Evolutionary conservation across 2,329 filamentous ascomycete species (phyloP), one percentile per base, ranked within the genome.

Genomic region (Cercospora zeae-maydis): DNA sequence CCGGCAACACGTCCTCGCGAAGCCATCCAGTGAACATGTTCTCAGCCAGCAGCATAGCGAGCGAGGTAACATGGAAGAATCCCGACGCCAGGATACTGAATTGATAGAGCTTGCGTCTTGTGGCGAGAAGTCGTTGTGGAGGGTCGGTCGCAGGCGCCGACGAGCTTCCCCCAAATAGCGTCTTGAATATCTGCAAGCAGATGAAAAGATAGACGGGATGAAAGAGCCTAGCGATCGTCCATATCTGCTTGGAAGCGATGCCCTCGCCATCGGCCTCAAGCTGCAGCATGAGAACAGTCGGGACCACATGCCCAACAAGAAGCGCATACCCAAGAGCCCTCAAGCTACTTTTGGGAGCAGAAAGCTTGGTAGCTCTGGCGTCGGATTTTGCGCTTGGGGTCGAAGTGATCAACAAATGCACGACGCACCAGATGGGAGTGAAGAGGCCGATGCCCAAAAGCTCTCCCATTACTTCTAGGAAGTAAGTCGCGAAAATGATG

Each of bases 161-260:
- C 8, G 55, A 47, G 16, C 42, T n/a, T 37, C 47, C 33, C 1
- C 57, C 57, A 21, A 59, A 59, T 11, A 59, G 31, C n/a, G 19
- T 31, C 13, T 51, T 51, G 16, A 59, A 59, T 14, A 59, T 13
- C 21, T 59, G 57, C 19, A 52, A 34, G 24, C 42, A 27, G 6
- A 51, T 52, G 24, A 64, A 64, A 11, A 70, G 60, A 39, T 66
- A 66, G 4, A 67, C 11, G 3, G 68, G 68, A 53, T 70, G 68
- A 61, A 70, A 70, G 11, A 70, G 65, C 8, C 68, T 33, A 4
- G 60, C 37, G 34, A 70, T 64, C 5, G 67, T 67, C 68, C 68
- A 70, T 24, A 70, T 30, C 36, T 69, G 68, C 58, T 68, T 64
- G 4, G 62, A 66, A 19, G 59, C 49, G 3, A 66, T 21, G 9